Conservation (phyloP, 345 rosid species). For the Luvunga scandens region DNA sequence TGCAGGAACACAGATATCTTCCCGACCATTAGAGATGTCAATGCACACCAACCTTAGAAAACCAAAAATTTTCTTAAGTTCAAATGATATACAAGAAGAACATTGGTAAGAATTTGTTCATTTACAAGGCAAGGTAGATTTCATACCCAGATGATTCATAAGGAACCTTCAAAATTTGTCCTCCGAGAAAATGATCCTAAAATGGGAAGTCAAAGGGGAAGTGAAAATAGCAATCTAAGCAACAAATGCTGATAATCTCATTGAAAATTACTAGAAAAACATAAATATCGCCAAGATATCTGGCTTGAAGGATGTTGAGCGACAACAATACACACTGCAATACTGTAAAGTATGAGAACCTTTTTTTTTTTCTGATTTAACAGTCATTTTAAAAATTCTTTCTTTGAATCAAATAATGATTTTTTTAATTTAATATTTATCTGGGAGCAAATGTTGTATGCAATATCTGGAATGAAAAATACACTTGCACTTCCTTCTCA, state of each 20-base stretch:
- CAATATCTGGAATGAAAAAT: not conserved
- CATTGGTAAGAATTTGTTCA: slow-evolving; percentile 1
- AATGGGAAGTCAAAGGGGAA: slow-evolving; percentile 14
- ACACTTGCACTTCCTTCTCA: not conserved
- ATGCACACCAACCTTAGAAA: slow-evolving; percentile 47
- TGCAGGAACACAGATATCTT: slow-evolving; percentile 50
- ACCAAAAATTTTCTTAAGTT: slow-evolving; percentile 7
- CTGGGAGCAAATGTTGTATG: not conserved
- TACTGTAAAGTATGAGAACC: not conserved
- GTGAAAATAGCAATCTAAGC: slow-evolving; percentile 3
- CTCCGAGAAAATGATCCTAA: slow-evolving; percentile 26
- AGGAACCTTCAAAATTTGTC: slow-evolving; percentile 5
- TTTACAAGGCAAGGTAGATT: not conserved
- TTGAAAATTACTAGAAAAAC: not conserved
- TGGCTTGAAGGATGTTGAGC: not conserved
- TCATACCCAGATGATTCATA: slow-evolving; percentile 31
- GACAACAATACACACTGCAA: not conserved
- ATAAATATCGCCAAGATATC: not conserved
- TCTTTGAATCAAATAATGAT: not conserved
- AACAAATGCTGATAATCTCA: slow-evolving; percentile 9
- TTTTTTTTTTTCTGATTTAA: not conserved
- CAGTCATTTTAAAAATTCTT: not conserved
- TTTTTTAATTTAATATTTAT: not conserved
- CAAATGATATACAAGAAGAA: slow-evolving; percentile 1
- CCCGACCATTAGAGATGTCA: slow-evolving; percentile 56